These are phyloP conservation scores for Pseudocercospora fuligena DNA, from an alignment of 2,329 filamentous ascomycete genomes.

Conservation along the genomic window DNA sequence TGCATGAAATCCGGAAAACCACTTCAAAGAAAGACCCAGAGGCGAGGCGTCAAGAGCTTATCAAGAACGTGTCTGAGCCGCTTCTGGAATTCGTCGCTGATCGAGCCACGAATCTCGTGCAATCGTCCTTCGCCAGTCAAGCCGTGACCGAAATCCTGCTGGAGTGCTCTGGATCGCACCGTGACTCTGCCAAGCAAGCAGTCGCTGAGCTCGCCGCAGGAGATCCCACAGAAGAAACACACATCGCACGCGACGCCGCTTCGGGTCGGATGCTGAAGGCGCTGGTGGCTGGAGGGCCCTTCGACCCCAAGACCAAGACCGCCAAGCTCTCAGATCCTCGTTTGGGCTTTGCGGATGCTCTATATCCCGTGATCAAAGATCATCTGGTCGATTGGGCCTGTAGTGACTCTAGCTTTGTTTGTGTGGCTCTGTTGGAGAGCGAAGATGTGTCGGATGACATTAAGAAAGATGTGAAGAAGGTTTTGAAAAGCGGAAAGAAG, in stretches of 20 bases:
- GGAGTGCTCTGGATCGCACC: conserved; percentile 65
- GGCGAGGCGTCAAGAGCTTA: conserved; percentile 74
- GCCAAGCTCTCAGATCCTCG: conserved; percentile 74
- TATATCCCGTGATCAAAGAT: conserved; percentile 82
- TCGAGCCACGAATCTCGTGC: conserved; percentile 69
- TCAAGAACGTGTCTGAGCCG: conserved; percentile 73
- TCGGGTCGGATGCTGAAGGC: conserved; percentile 88
- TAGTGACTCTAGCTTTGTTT: conserved; percentile 82
- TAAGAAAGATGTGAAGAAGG: conserved; percentile 69
- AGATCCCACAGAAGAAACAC: conserved; percentile 52
- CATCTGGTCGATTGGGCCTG: conserved; percentile 82
- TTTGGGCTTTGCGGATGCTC: conserved; percentile 75
- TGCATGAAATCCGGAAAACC: conserved; percentile 76
- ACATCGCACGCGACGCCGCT: conserved; percentile 65
- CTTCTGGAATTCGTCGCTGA: conserved; percentile 75
- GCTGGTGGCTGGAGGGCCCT: conserved; percentile 86
- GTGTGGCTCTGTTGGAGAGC: conserved; percentile 80
- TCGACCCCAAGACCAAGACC: conserved; percentile 73
- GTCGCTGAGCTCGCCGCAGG: conserved; percentile 55
- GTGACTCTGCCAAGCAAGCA: conserved; percentile 65
- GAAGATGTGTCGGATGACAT: conserved; percentile 65
- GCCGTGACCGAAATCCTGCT: conserved; percentile 84
- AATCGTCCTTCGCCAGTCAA: conserved; percentile 83
- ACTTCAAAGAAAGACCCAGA: conserved; percentile 94
- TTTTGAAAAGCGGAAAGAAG: conserved; percentile 74